Evolutionary conservation across 306 rosid genomes (phyloP), one percentile per base, ranked within the genome.

Genomic region (Pyrus betulifolia): DNA sequence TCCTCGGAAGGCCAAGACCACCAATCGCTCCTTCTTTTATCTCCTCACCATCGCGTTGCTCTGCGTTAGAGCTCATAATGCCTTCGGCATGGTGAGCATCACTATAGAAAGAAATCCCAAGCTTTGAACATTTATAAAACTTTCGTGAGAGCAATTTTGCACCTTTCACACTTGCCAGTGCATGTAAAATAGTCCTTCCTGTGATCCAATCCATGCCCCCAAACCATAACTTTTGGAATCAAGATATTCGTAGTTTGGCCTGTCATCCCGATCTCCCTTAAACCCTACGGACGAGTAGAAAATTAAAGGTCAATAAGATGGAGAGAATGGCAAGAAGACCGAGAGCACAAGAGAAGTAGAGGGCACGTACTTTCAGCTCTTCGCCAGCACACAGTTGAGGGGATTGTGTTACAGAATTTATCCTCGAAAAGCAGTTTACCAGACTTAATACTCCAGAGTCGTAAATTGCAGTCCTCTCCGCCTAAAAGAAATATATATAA

Each of bases 361-460:
- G 63, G 25, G 71, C 72, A 67, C 82, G 42, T 85, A 67, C 83
- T 18, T 85, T 78, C 78, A 59, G 73, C 71, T 40, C 80, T 77
- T 74, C 58, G 88, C 91, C 92, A 90, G 87, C 92, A 89, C 75
- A 89, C 83, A 6, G 92, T 89, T 67, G 95, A 84, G 74, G 89
- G 84, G 82, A 89, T 80, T 14, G 90, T 76, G 69, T 83, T 76
- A 9, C 80, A 79, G 83, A 95, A 89, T 80, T 86, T 88, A n/a
- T 95, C 95, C 90, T 89, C 90, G n/a, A 92, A 89, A 57, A 92
- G 91, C 58, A 95, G 74, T 86, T 95, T 86, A 4, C 98, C 97
- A 4, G 98, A 89, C 83, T 87, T 92, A 72, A 95, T 90, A 72
- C 89, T 92, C 97, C 97, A 95, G 30, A 88, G 42, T 63, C 96